Evolutionary conservation across 306 rosid species (phyloP).

Genomic region (Quercus glauca): DNA sequence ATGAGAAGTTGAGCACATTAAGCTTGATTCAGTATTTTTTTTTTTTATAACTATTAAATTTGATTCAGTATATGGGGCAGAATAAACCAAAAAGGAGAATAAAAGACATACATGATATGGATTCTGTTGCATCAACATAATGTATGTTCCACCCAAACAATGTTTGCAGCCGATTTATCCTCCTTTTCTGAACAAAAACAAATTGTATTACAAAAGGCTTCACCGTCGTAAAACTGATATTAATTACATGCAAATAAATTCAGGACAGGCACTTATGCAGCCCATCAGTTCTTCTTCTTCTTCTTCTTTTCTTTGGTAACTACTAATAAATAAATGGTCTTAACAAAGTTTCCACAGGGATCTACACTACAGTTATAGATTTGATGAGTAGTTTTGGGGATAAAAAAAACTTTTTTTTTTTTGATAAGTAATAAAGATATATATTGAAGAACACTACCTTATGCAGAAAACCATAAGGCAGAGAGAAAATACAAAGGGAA

Average conservation of each 20-base stretch:
- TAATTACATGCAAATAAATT: conserved; percentile 1
- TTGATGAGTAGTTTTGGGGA: not conserved
- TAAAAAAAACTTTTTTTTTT: not conserved
- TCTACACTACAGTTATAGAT: not conserved
- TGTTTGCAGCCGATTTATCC: conserved; percentile 61
- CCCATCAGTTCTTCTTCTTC: not conserved
- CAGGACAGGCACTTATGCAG: conserved; percentile 1
- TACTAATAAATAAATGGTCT: not conserved
- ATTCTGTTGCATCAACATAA: conserved; percentile 67
- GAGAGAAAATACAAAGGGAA: too few species aligned
- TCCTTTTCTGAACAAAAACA: conserved; percentile 58
- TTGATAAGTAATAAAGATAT: too few species aligned
- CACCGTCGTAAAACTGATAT: not conserved
- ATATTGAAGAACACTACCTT: too few species aligned
- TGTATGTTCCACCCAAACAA: conserved; percentile 78
- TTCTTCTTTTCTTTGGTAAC: not conserved
- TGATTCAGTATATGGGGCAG: not conserved
- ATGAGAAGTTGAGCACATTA: not conserved
- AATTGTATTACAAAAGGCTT: conserved; percentile 9
- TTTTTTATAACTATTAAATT: not conserved
- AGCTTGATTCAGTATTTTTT: not conserved
- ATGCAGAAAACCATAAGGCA: too few species aligned
- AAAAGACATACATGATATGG: conserved; percentile 50
- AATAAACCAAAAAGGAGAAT: not conserved
- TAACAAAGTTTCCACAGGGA: not conserved